Evolutionary conservation across 371 early-diverging fungal species (phyloP), one percentile per base, ranked within the genome.

Genomic region (Mortierella sp.): DNA sequence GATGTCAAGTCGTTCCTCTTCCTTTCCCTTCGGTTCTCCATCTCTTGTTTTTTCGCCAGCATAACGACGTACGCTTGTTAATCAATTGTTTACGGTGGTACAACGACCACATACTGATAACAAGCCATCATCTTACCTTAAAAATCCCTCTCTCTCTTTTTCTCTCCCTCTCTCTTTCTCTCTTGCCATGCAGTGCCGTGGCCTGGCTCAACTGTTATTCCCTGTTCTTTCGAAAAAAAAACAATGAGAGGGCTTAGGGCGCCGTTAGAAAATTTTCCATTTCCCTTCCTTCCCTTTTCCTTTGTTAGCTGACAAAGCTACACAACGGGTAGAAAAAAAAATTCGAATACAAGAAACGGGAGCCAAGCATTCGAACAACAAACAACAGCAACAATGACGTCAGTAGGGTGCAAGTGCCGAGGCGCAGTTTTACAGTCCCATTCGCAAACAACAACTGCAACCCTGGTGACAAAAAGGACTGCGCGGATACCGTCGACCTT

Each of bases 281-380:
- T n/a, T n/a, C n/a, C n/a, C n/a, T n/a, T n/a, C 18, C 16, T 21
- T 58, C 4, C 18, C 49, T 5, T 49, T 21, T 18, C 24, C 24
- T 18, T 7, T 38, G 68, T 6, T 38, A 68, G 68, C 68, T 68
- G 68, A 68, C 68, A 68, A 68, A 68, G 24, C 41, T 68, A 24
- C 68, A 51, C 51, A 51, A 21, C 5, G 21, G 51, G 21, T 21
- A 51, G 48, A 46, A 51, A 49, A 51, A 46, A 21, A 49, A 51
- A 51, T 18, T 49, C 16, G 51, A 46, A 46, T 41, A 41, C 41
- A 5, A 4, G 51, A 5, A 16, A 21, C 21, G 51, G 21, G 4
- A 21, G 51, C 51, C 51, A 51, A 51, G 51, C 51, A 51, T 21
- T 21, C 51, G 4, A 51, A 35, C 18, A 63, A 63, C 6, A 35